Conservation (phyloP, 257 asterid genomes). For the Primulina huaijiensis region DNA sequence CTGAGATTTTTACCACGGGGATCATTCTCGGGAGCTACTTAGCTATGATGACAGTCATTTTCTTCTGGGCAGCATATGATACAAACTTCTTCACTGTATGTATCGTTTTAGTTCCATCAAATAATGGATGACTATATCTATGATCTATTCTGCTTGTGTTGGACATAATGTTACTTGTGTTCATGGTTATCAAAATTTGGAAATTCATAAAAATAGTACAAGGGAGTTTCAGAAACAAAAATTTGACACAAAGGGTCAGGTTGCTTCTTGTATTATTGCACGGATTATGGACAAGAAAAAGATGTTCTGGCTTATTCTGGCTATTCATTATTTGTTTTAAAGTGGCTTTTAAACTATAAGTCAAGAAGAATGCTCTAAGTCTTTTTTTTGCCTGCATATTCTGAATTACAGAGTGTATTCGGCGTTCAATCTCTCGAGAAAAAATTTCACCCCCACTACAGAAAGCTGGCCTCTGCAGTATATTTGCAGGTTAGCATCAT, state of each 20-base stretch:
- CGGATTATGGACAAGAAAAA: background rate
- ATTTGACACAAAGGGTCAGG: background rate
- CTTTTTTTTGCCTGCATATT: background rate
- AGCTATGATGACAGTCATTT: slow-evolving; percentile 19
- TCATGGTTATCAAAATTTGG: no score
- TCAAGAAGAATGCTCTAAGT: background rate
- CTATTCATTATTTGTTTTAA: background rate
- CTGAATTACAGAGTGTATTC: slow-evolving; percentile 2
- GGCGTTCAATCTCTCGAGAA: slow-evolving; percentile 12
- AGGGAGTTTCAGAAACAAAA: background rate
- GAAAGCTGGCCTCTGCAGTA: slow-evolving; percentile 17
- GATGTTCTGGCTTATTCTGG: background rate
- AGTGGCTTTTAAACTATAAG: background rate
- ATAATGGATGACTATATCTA: no score
- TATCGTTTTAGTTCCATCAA: background rate
- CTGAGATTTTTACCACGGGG: slow-evolving; percentile 16
- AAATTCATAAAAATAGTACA: background rate
- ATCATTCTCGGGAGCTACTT: slow-evolving; percentile 19
- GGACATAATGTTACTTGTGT: no score
- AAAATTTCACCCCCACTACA: background rate
- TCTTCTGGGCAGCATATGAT: slow-evolving; percentile 22
- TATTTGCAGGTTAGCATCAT: slow-evolving; percentile 21
- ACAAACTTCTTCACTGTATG: slow-evolving; percentile 15
- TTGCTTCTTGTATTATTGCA: background rate
- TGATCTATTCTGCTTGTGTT: background rate